Conservation (phyloP, 2,329 filamentous ascomycete species). For the Pseudocercospora macadamiae region DNA sequence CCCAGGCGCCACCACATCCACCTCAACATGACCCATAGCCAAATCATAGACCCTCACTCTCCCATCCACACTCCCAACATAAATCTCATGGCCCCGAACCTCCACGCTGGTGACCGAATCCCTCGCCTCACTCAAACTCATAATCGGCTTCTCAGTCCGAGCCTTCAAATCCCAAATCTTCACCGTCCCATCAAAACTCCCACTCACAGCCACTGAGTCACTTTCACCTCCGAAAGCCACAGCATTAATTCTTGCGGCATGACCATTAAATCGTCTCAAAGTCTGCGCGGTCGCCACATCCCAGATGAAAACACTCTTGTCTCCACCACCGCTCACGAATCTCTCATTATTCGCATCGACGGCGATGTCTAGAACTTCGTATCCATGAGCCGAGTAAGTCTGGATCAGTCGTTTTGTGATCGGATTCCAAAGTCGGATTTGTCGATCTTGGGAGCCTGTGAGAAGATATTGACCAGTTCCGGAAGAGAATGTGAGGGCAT, state of each 20-base stretch:
- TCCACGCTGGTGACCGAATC: constrained; percentile 63
- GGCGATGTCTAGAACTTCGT: constrained; percentile 82
- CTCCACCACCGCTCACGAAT: constrained; percentile 86
- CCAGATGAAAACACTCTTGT: constrained; percentile 91
- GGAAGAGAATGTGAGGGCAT: constrained; percentile 55
- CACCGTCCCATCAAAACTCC: constrained; percentile 75
- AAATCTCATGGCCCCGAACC: constrained; percentile 56
- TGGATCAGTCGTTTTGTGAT: constrained; percentile 65
- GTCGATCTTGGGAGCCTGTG: constrained; percentile 82
- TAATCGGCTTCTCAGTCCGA: constrained; percentile 64
- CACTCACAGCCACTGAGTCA: constrained; percentile 70
- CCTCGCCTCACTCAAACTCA: constrained; percentile 71
- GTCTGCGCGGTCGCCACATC: constrained; percentile 84
- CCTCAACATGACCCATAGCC: constrained; percentile 69
- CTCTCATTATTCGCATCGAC: constrained; percentile 76
- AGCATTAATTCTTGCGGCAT: constrained; percentile 72
- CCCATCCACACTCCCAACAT: constrained; percentile 82
- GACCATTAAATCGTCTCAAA: constrained; percentile 70
- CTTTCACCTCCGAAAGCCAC: constrained; percentile 76
- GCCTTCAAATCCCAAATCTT: constrained; percentile 73
- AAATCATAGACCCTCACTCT: constrained; percentile 81
- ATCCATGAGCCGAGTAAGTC: constrained; percentile 86
- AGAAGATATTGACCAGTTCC: constrained; percentile 64
- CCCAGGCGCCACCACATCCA: constrained; percentile 64
- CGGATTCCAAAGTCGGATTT: constrained; percentile 85